Percentiles rank a stretch among this genome's conserved stretches.
phyloP scores from a whole-genome alignment of 2,329 filamentous ascomycete species.

The Cytospora piceae region DNA sequence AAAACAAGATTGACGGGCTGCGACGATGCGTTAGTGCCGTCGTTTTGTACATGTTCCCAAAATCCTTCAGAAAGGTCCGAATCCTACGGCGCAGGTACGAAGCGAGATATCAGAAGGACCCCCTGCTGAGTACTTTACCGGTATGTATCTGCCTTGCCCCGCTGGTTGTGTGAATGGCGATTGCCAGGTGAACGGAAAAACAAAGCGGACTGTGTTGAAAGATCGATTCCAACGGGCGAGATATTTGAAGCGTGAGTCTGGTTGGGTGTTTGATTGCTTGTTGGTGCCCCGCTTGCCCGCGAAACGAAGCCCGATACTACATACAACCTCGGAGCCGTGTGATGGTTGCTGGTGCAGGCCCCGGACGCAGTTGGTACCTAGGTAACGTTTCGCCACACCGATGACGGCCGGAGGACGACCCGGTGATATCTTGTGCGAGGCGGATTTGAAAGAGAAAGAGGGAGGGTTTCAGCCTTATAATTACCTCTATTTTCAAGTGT shows the following conservation, averaged over 20 bases:
- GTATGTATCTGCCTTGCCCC: slow-evolving; percentile 13
- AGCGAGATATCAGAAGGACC: slow-evolving; percentile 12
- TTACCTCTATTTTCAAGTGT: background rate
- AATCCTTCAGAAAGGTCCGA: slow-evolving; percentile 22
- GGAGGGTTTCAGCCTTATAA: slow-evolving; percentile 23
- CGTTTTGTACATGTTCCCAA: background rate
- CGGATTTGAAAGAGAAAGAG: background rate
- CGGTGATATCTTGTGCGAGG: slow-evolving; percentile 1
- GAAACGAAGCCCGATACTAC: background rate
- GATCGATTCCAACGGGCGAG: background rate
- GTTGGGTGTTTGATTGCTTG: background rate
- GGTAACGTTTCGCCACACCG: slow-evolving; percentile 1
- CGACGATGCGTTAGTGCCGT: slow-evolving; percentile 14
- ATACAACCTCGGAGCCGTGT: background rate
- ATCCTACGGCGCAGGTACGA: slow-evolving; percentile 27
- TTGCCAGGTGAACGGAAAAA: background rate
- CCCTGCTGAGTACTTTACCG: background rate
- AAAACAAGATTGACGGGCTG: slow-evolving; percentile 24
- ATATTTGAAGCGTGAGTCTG: background rate
- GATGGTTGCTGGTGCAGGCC: background rate
- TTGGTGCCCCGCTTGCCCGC: background rate
- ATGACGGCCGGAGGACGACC: slow-evolving; percentile 3
- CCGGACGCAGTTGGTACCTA: background rate
- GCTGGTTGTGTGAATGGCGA: slow-evolving; percentile 8
- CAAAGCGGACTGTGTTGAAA: background rate